Conservation (phyloP, 2,329 filamentous ascomycete genomes). For the Fonsecaea multimorphosa region DNA sequence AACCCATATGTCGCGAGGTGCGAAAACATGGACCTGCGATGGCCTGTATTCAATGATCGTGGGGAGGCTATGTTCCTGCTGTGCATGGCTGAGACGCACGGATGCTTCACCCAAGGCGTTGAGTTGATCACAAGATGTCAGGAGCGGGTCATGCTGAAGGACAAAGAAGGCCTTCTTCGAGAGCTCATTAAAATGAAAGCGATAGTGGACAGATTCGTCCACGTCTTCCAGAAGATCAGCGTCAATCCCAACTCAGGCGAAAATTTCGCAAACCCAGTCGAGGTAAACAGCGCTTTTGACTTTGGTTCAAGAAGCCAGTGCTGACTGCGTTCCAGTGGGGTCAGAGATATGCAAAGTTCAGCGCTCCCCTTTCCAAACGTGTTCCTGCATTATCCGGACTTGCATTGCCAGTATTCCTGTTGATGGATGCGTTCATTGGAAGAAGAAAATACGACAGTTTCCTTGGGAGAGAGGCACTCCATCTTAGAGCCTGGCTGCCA, state of each 20-base stretch:
- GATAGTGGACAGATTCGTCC: conserved; percentile 28
- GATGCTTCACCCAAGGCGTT: conserved; percentile 28
- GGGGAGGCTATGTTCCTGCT: conserved; percentile 32
- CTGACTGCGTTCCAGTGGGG: conserved; percentile 23
- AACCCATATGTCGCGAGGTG: conserved; percentile 30
- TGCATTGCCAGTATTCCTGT: conserved; percentile 27
- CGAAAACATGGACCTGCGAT: conserved; percentile 31
- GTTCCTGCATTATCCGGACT: conserved; percentile 29
- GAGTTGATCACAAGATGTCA: conserved; percentile 30
- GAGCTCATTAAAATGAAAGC: conserved; percentile 28
- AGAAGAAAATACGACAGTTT: conserved; percentile 22
- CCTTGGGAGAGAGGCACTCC: conserved; percentile 21
- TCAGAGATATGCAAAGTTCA: conserved; percentile 32
- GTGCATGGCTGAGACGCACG: conserved; percentile 32
- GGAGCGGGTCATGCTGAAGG: conserved; percentile 27
- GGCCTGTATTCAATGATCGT: conserved; percentile 32
- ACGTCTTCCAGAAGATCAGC: conserved; percentile 31
- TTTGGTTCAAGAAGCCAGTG: background rate
- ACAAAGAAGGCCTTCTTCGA: conserved; percentile 29
- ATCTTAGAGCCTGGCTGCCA: conserved; percentile 28
- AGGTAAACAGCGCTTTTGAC: conserved; percentile 13
- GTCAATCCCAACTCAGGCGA: conserved; percentile 31
- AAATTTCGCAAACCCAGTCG: conserved; percentile 31
- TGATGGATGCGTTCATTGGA: conserved; percentile 32
- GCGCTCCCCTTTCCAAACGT: conserved; percentile 27